Conservation (phyloP, 371 early-diverging fungal species). For the Dinochytrium kinnereticum region DNA sequence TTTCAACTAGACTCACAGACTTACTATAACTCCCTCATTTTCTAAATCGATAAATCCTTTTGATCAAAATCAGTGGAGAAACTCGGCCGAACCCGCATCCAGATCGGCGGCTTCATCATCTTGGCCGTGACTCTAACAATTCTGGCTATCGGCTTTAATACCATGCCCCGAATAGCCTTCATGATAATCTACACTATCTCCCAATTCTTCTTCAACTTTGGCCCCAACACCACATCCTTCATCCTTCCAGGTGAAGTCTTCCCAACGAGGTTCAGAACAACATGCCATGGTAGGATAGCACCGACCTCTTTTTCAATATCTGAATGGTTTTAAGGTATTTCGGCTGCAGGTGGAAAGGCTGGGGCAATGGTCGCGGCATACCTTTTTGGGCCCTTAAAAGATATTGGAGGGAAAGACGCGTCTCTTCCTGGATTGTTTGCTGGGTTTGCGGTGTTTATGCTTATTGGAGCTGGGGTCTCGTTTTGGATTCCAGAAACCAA, state of each 20-base stretch:
- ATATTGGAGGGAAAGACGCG: neutral
- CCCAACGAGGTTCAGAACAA: conserved; percentile 85
- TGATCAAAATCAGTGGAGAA: conserved; percentile 75
- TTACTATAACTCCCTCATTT: neutral
- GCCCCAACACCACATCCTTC: conserved; percentile 90
- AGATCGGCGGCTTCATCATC: conserved; percentile 74
- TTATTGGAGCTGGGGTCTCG: neutral
- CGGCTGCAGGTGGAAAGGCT: conserved; percentile 84
- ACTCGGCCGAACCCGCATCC: conserved; percentile 81
- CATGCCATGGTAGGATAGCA: conserved; percentile 82
- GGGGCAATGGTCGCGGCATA: conserved; percentile 69
- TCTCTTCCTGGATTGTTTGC: neutral
- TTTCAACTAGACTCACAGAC: too few relatives aligned
- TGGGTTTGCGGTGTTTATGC: neutral
- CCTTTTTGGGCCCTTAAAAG: neutral
- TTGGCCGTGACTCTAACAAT: conserved; percentile 76
- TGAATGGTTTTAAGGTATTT: conserved; percentile 50
- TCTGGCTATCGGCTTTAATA: conserved; percentile 54
- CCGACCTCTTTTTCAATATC: conserved; percentile 59
- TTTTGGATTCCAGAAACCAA: conserved; percentile 70
- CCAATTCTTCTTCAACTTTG: conserved; percentile 91
- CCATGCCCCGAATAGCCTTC: conserved; percentile 49
- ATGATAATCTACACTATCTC: conserved; percentile 75
- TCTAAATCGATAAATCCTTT: too few relatives aligned
- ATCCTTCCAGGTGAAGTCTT: conserved; percentile 85